Evolutionary conservation across 2,329 filamentous ascomycete species (phyloP), one percentile per base, ranked within the genome.

Genomic region (Zopfia rhizophila): DNA sequence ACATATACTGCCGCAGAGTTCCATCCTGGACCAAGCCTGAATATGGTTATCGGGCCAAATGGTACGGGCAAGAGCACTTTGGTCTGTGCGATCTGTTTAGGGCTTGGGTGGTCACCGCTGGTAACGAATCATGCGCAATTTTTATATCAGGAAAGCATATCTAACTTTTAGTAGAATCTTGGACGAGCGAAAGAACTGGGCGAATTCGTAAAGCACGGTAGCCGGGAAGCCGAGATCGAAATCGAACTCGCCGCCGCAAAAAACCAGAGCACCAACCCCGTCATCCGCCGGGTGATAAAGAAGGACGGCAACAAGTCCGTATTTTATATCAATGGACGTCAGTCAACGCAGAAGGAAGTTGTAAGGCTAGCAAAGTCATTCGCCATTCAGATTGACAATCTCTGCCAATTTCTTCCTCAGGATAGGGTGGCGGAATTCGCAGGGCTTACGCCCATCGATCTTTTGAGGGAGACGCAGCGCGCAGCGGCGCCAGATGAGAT

Each of bases 11-110:
- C 87, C 40, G 93, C 91, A 43, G 92, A 96, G 56, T 97, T 97
- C 71, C 84, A 88, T 47, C 91, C 91, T 10, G 94, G 94, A 0
- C 93, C 94, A 1, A 93, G 90, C 67, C 73, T 99, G 64, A 99
- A 99, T 69, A 97, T 99, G 93, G 87, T 99, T 40, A 96, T 99
- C 59, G 94, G 94, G 0, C 94, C 94, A n/a, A 99, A 99, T 64
- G 94, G 94, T 23, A 97, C 94, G 0, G 94, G 94, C 43, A 99
- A 99, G 75, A 97, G 93, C 73, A 97, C 94, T 0, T 80, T 99
- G 18, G 93, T 99, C 30, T 99, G 94, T 73, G 94, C 94, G 31
- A 96, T 99, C 58, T 97, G 94, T 65, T 75, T 99, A 11, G 94
- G 94, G 2, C 77, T 99, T 18, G 94, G 94, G 35, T 97, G 88